A percentile compares a stretch with the other conserved stretches of the same genome.
phyloP scores from a whole-genome alignment of 2,329 filamentous ascomycete genomes.

The Cercospora canescens region DNA sequence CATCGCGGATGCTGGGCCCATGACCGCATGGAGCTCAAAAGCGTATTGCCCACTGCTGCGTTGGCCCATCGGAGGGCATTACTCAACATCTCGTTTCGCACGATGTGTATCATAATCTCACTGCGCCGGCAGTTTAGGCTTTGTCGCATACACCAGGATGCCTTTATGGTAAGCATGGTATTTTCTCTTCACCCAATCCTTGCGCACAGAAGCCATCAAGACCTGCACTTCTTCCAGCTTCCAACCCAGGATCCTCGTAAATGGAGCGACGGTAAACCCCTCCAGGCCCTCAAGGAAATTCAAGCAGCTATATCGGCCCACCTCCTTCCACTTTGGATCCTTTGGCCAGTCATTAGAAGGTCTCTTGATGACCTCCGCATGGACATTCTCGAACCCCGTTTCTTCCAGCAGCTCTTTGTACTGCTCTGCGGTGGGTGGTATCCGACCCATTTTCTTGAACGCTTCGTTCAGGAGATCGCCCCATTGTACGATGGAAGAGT shows the following conservation, averaged over 20 bases:
- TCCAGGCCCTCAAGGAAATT: constrained; percentile 19
- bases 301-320: constrained; percentile 24
- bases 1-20: not conserved
- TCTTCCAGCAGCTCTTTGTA: constrained; percentile 23
- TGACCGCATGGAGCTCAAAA: not conserved
- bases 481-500: constrained; percentile 28
- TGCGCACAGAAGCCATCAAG: constrained; percentile 7
- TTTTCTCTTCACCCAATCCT: constrained; percentile 16
- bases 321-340: constrained; percentile 22
- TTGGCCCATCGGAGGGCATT: not conserved
- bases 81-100: not conserved
- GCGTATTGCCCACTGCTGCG: not conserved
- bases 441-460: constrained; percentile 25
- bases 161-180: constrained; percentile 27
- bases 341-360: constrained; percentile 34
- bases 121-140: constrained; percentile 1
- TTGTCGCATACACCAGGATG: constrained; percentile 12
- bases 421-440: constrained; percentile 17
- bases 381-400: constrained; percentile 31
- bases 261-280: constrained; percentile 41
- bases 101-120: not conserved
- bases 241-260: constrained; percentile 47
- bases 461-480: constrained; percentile 28
- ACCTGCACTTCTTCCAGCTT: constrained; percentile 33
- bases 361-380: constrained; percentile 25